Evolutionary conservation across 495 filamentous ascomycete species (phyloP).

Genomic region (Jackrogersella minutella): DNA sequence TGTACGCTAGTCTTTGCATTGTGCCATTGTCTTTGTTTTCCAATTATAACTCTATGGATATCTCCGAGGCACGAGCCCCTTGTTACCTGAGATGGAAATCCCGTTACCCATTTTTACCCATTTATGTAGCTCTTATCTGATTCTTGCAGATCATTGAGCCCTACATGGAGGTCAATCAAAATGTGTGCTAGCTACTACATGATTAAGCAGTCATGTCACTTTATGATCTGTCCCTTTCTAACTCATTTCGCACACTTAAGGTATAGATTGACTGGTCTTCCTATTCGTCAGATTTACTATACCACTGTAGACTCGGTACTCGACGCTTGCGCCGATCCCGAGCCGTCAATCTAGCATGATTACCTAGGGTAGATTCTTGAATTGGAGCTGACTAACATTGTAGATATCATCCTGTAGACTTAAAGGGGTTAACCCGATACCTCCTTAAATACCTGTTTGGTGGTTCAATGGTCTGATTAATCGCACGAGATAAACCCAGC

Average conservation of each 20-base stretch:
- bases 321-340: not conserved
- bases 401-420: not conserved
- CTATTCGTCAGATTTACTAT: slow-evolving; percentile 11
- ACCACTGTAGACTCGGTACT: not conserved
- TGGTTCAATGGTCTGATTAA: too few species aligned
- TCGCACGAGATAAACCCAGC: too few species aligned
- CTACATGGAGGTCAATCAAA: not conserved
- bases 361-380: not conserved
- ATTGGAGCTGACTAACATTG: not conserved
- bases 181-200: too few species aligned
- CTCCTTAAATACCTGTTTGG: too few species aligned
- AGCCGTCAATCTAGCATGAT: not conserved
- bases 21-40: not conserved
- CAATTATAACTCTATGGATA: slow-evolving; percentile 4
- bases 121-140: slow-evolving; percentile 13
- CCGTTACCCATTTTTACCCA: slow-evolving; percentile 2
- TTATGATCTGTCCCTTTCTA: not conserved
- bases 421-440: not conserved
- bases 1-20: not conserved
- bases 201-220: slow-evolving; percentile 4
- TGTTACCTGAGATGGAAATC: slow-evolving; percentile 4
- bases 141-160: slow-evolving; percentile 9
- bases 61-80: not conserved
- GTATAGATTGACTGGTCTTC: not conserved
- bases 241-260: not conserved